Evolutionary conservation across 495 filamentous ascomycete genomes (phyloP), one percentile per base, ranked within the genome.

Genomic region (Annulohypoxylon stygium): DNA sequence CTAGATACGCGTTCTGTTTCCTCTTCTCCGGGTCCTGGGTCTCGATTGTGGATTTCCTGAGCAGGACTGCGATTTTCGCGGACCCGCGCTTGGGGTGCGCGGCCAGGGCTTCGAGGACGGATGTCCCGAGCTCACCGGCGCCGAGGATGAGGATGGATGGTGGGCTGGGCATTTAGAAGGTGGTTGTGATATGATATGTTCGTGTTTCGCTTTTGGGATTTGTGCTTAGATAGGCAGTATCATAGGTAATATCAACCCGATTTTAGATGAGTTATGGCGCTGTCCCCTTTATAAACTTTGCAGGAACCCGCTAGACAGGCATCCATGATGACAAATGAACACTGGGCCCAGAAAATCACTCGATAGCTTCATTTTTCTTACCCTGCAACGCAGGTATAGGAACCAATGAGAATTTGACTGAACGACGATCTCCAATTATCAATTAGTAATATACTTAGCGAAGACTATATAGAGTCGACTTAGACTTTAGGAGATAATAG

Each of bases 51-150:
- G 75, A 69, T 0, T 83, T 75, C 14, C 89, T 87, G 36, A 90
- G 80, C 36, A 89, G 80, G 67, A 89, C 74, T 26, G 86, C 76
- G 59, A 90, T 76, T 14, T 71, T 61, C 20, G 70, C 65, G 41
- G 63, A 26, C 14, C 61, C 48, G 71, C 65, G 77, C 54, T 76
- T 50, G 10, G 83, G 82, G 66, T 87, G 85, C 4, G 58, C 7
- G 58, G 79, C 66, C 20, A 92, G 81, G 58, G 83, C 78, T 23
- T 78, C 74, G 10, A 91, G 76, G 64, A 91, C 81, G 10, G 88
- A 78, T 10, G 79, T 78, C 58, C 89, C 90, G 33, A 91, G 84
- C 75, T 91, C 89, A 60, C 89, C 89, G 43, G 86, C 85, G 61
- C 89, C 89, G 70, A 92, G 80, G 39, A 91, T 78, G 67, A 91